Percentiles rank a stretch among this genome's conserved stretches.
phyloP scores from a whole-genome alignment of 345 rosid genomes.

The Lenwebbia sp. region DNA sequence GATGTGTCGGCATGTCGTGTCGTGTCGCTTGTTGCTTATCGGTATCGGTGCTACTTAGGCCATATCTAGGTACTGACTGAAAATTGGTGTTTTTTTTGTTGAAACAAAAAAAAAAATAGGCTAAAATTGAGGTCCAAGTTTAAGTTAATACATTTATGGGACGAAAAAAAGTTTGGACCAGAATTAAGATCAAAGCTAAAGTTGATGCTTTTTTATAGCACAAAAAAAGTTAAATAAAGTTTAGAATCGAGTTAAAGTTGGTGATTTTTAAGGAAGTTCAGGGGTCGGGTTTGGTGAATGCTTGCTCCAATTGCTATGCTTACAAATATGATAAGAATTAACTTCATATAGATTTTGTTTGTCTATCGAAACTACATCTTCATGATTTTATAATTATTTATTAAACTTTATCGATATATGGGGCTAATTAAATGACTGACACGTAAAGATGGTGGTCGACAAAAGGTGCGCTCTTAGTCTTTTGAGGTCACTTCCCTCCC shows the following conservation, averaged over 20 bases:
- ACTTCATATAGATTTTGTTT: background rate
- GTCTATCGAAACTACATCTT: background rate
- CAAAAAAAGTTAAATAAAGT: accelerated
- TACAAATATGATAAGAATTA: background rate
- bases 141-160: background rate
- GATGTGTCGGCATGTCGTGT: no score
- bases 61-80: background rate
- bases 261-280: background rate
- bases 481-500: background rate
- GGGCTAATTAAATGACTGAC: background rate
- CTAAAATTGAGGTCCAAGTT: background rate
- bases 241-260: background rate
- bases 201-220: background rate
- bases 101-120: background rate
- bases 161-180: background rate
- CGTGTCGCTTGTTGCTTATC: no score
- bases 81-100: background rate
- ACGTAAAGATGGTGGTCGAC: background rate
- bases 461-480: background rate
- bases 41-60: no score
- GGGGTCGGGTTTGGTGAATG: background rate
- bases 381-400: background rate
- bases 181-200: background rate
- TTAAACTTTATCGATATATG: background rate
- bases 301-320: background rate